These are phyloP conservation scores for Malus hybrid DNA, from an alignment of 331 rosid species.

Conservation along the genomic window DNA sequence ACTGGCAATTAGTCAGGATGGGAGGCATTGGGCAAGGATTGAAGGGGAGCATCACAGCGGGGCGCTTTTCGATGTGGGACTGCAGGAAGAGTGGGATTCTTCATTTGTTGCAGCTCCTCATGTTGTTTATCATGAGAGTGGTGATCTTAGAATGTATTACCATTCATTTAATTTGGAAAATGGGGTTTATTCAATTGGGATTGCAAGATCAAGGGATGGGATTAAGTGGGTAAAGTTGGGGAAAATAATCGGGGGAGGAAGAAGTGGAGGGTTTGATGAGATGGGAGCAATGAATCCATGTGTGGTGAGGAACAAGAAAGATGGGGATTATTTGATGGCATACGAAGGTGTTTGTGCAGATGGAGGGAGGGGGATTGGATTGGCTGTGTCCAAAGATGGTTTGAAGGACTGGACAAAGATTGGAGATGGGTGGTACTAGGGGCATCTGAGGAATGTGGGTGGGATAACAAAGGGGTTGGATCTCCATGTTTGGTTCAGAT, in stretches of 20 bases:
- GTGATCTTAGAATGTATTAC: slow-evolving; percentile 76
- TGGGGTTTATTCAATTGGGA: slow-evolving; percentile 49
- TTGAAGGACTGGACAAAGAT: slow-evolving; percentile 51
- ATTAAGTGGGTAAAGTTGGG: slow-evolving; percentile 69
- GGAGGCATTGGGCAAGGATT: slow-evolving; percentile 85
- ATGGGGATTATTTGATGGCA: slow-evolving; percentile 54
- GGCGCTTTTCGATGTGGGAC: slow-evolving; percentile 65
- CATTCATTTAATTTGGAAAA: slow-evolving; percentile 56
- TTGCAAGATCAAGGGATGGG: slow-evolving; percentile 85
- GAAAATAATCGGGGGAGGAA: slow-evolving; percentile 57
- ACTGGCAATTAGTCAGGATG: slow-evolving; percentile 77
- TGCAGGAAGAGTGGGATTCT: slow-evolving; percentile 63
- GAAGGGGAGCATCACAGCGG: slow-evolving; percentile 86
- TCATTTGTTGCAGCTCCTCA: slow-evolving; percentile 53
- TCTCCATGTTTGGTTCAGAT: slow-evolving; percentile 51
- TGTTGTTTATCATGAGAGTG: slow-evolving; percentile 56
- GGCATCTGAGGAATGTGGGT: slow-evolving; percentile 31
- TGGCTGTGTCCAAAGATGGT: slow-evolving; percentile 57
- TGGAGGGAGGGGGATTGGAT: slow-evolving; percentile 50
- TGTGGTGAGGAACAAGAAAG: slow-evolving; percentile 34
- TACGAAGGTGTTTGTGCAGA: slow-evolving; percentile 55
- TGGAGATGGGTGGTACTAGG: slow-evolving; percentile 35
- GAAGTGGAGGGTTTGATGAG: slow-evolving; percentile 44
- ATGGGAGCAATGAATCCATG: slow-evolving; percentile 42
- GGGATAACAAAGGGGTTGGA: slow-evolving; percentile 52